Conservation (phyloP, 371 early-diverging fungal genomes). For the Phascolomyces articulosus region DNA sequence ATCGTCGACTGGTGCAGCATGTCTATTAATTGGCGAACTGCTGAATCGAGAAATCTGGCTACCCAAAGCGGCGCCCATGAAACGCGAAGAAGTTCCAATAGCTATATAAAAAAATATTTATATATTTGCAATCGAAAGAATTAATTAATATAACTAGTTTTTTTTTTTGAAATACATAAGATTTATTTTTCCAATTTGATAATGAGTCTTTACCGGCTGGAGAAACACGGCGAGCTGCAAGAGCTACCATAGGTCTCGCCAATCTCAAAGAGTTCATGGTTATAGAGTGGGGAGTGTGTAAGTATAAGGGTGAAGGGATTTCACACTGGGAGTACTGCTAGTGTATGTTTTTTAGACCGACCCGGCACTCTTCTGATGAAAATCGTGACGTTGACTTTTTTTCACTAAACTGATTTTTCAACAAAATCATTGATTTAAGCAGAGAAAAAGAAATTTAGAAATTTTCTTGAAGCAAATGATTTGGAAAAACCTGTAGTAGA, state of each 20-base stretch:
- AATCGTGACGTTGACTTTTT: background rate
- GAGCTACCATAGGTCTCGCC: constrained; percentile 19
- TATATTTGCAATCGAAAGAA: background rate
- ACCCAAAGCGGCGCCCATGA: constrained; percentile 14
- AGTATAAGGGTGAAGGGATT: constrained; percentile 11
- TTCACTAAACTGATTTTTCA: too few relatives aligned
- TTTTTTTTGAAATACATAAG: background rate
- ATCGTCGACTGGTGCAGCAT: constrained; percentile 42
- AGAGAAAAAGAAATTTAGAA: too few relatives aligned
- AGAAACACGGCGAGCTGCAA: constrained; percentile 16
- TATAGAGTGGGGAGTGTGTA: constrained; percentile 29
- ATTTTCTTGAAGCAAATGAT: too few relatives aligned
- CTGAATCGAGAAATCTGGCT: constrained; percentile 42
- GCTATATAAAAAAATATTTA: background rate
- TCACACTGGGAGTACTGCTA: background rate
- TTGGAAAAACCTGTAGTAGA: too few relatives aligned
- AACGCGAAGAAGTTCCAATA: constrained; percentile 13
- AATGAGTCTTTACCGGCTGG: constrained; percentile 5
- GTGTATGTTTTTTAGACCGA: background rate
- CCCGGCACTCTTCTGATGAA: background rate
- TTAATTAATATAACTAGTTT: background rate
- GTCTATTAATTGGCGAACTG: constrained; percentile 30
- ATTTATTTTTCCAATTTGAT: background rate
- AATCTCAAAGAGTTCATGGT: constrained; percentile 33
- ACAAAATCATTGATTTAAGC: too few relatives aligned